Evolutionary conservation across 192 early-diverging fungal genomes (phyloP), one percentile per base, ranked within the genome.

Genomic region (Spinellus fusiger): DNA sequence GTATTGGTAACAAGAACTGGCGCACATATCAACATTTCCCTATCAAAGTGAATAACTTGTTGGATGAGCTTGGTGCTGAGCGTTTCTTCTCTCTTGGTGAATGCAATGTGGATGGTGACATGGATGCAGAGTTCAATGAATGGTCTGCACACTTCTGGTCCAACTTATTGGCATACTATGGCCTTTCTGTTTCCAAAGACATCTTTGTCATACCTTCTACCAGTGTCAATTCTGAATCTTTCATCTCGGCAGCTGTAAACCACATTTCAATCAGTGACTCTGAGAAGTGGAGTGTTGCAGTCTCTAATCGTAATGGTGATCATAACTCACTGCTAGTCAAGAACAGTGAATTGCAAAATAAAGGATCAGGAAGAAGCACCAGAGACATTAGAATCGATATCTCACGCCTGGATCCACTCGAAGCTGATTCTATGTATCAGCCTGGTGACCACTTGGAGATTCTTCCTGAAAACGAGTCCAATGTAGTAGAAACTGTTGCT

Each of bases 1-100:
- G 84, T 40, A 73, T 74, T 46, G 84, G 84, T 31, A 86, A 86
- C 54, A 64, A 69, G 32, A 69, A 80, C 51, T 82, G 81, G 80
- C 52, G 76, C 34, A 86, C 84, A 8, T 86, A 72, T 54, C 80
- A 82, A 49, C 37, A 50, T 10, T 84, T 84, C 68, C 84, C 84
- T 15, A 64, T 51, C 23, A 64, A 74, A 22, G 52, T 86, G 6
- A 61, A 79, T 40, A 54, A 35, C 23, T 25, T 54, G 2, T 55
- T 83, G 40, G 80, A 76, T 22, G 33, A 59, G 5, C 70, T 86
- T 18, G 84, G 84, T 20, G 84, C 69, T 1, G 54, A 58, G 0
- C 54, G 69, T n/a, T 44, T 83, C 32, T 58, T 77, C 22, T 31
- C 72, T 27, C 35, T 57, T 32, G 83, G 83, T 33, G 64, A 62